A percentile compares a stretch with the other conserved stretches of the same genome.
Evolutionary conservation across 2,329 filamentous ascomycete species (phyloP).

Genomic region (Pestalotiopsis sp.): DNA sequence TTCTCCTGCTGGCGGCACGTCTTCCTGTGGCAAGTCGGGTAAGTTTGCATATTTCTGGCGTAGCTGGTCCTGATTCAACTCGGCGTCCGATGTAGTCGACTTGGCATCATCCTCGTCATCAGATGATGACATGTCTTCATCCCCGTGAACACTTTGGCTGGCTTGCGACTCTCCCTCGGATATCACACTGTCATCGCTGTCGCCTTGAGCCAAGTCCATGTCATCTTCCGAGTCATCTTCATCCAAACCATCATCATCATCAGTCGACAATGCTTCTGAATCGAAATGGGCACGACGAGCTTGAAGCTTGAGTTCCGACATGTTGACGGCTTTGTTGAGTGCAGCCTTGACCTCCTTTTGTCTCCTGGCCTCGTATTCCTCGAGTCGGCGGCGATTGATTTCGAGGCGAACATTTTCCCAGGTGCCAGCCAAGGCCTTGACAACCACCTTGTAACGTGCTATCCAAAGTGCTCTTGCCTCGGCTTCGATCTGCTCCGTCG

Average conservation of each 20-base stretch:
- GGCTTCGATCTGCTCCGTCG: conserved; percentile 77
- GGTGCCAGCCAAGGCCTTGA: conserved; percentile 56
- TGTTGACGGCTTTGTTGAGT: conserved; percentile 72
- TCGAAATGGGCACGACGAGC: conserved; percentile 58
- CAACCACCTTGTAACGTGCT: conserved; percentile 71
- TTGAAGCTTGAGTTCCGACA: conserved; percentile 70
- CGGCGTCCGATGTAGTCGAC: conserved; percentile 60
- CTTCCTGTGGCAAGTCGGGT: conserved; percentile 45
- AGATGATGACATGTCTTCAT: conserved; percentile 64
- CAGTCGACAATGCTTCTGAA: conserved; percentile 50
- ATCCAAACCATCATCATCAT: conserved; percentile 43
- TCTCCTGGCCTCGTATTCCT: conserved; percentile 67
- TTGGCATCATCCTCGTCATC: conserved; percentile 62
- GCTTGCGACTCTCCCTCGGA: conserved; percentile 43
- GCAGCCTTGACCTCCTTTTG: conserved; percentile 67
- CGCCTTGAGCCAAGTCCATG: conserved; percentile 43
- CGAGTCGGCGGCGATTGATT: conserved; percentile 61
- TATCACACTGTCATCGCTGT: conserved; percentile 28
- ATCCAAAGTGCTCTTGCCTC: conserved; percentile 73
- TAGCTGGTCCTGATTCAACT: conserved; percentile 70
- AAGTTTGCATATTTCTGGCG: conserved; percentile 70
- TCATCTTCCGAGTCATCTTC: conserved; percentile 52
- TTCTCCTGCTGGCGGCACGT: conserved; percentile 28
- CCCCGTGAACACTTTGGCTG: conserved; percentile 33
- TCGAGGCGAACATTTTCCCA: conserved; percentile 68